Base-by-base conservation (phyloP, 495 filamentous ascomycete species). In the Hyphodiscus hymeniophilus region DNA sequence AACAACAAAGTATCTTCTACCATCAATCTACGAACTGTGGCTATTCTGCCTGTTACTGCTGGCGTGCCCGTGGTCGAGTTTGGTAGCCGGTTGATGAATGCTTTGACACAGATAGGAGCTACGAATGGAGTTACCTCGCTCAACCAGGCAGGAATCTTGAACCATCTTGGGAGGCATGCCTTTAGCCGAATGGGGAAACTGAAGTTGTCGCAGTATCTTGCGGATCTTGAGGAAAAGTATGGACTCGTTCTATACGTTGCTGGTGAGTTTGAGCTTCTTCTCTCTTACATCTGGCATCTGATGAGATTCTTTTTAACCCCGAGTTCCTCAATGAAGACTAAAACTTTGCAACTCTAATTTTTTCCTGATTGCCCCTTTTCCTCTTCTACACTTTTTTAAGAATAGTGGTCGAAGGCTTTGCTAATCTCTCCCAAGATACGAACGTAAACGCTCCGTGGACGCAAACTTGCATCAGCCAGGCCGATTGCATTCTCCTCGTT, bases 161-260 rank as follows among this genome's bases (percentile, higher is more conserved):
- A 94, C 51, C 94, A 97, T 60, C 74, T 98, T 1, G 92, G 92
- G 4, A 79, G 91, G 42, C 90, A 97, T 63, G 94, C 94, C 3
- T 98, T 98, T 60, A 96, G 84, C 63, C 84, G 83, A 49, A 96
- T 98, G 86, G 92, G 92, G 2, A 97, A 95, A 60, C 72, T 98
- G 26, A 97, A 95, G 65, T 70, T 98, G 13, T 86, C 92, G 11
- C 92, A 97, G 50, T 96, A 98, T 60, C 76, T 98, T 26, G 94
- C 94, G 8, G 92, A 98, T 59, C 71, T 98, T 10, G 92, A 98
- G 64, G 92, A 98, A 65, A 94, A 94, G 59, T 98, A 94, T 57
- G 87, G 94, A 1, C 79, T 97, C 58, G 89, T 98, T 4, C 66
- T 98, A 12, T 98, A 98, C 60, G 87, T 98, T 45, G 92, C 91